Base-by-base conservation (phyloP, 164 flowering plant genomes). In the Paratinospora sagittata region DNA sequence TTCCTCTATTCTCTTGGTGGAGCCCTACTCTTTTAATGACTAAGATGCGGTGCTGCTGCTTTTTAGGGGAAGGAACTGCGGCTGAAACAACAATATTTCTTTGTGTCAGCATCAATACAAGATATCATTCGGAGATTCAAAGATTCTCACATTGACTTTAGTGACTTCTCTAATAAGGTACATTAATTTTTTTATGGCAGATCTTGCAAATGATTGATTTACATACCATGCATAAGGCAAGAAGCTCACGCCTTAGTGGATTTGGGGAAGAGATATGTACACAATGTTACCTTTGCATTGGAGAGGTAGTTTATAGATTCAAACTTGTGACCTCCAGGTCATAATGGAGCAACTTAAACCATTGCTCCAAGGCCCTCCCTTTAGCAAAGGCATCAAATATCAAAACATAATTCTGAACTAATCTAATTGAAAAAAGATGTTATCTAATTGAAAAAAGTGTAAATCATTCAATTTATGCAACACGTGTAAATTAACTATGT, bases 31-130 rank as follows among this genome's bases (percentile, higher is more conserved):
- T n/a, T 16, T 52, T 17, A 52, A 17, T 52, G 60, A 17, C 60
- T 16, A 52, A 52, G 60, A 33, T 55, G 3, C 24, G 36, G 24
- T 24, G 26, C 9, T 75, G 36, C 19, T 74, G 49, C 75, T 27
- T 74, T 72, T 68, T 78, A 85, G 86, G 90, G 90, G 36, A 87
- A 87, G 75, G 86, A 81, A 74, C 73, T 87, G 66, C 81, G 90
- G 66, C 65, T 87, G 77, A 87, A 87, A 73, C 90, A 87, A 76
- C 90, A 87, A 63, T 87, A 85, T 71, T 85, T 87, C 79, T 84
- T 85, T 72, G 85, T 81, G 41, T 82, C 88, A 34, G 90, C 88
- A 70, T 84, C 87, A 21, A 26, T 85, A 27, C 90, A 87, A 74
- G 88, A 85, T 75, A 87, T 87, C 55, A 84, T 87, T 58, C 78